Evolutionary conservation across 2,329 filamentous ascomycete species (phyloP).

Genomic region (Immersiporthe knoxdaviesiana): DNA sequence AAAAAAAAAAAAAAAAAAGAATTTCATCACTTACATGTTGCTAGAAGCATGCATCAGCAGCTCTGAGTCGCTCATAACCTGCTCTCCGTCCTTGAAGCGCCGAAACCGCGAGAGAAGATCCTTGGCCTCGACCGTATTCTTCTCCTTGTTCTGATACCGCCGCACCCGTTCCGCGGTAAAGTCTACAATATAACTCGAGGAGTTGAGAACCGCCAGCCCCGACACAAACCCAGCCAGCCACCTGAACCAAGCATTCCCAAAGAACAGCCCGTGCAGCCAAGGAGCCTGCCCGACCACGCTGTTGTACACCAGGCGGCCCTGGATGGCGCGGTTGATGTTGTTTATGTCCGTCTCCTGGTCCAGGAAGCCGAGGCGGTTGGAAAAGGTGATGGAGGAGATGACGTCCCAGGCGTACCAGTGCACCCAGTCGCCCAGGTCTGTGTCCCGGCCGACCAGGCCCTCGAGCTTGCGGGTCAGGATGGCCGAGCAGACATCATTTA

Average conservation of each 20-base stretch:
- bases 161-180: slow-evolving; percentile 7
- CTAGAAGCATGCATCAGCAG: slow-evolving; percentile 12
- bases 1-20: not conserved
- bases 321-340: slow-evolving; percentile 17
- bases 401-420: slow-evolving; percentile 24
- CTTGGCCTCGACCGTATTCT: not conserved
- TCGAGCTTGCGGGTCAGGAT: slow-evolving; percentile 16
- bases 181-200: slow-evolving; percentile 10
- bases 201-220: not conserved
- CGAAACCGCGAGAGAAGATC: slow-evolving; percentile 15
- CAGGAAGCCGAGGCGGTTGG: slow-evolving; percentile 29
- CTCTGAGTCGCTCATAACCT: slow-evolving; percentile 13
- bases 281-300: slow-evolving; percentile 12
- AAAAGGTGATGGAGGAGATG: slow-evolving; percentile 25
- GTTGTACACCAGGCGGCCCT: slow-evolving; percentile 6
- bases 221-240: not conserved
- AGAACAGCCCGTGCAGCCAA: slow-evolving; percentile 10
- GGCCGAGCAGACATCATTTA: slow-evolving; percentile 16
- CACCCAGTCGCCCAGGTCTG: slow-evolving; percentile 14
- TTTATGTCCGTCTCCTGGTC: slow-evolving; percentile 28
- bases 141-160: slow-evolving; percentile 11
- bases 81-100: slow-evolving; percentile 17
- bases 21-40: not conserved
- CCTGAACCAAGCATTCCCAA: not conserved
- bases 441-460: slow-evolving; percentile 7